Conservation (phyloP, 1,139 yeast species). For the Chernovozyma sophiae-reginae region DNA sequence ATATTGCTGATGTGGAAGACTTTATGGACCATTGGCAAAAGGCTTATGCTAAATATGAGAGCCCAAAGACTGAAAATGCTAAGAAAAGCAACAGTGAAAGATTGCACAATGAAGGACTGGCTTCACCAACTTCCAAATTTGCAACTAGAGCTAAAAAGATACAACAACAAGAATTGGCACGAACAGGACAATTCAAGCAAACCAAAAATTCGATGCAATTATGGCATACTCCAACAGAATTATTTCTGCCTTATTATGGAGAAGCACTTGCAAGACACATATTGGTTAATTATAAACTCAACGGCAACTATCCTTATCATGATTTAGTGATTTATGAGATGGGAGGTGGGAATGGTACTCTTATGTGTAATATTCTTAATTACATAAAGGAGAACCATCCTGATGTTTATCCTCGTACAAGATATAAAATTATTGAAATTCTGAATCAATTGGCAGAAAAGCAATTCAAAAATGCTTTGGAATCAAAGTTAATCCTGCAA, state of each 20-base stretch:
- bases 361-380: constrained; percentile 74
- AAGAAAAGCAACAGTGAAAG: constrained; percentile 8
- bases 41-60: constrained; percentile 59
- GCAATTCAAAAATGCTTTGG: constrained; percentile 44
- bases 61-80: constrained; percentile 14
- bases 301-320: constrained; percentile 55
- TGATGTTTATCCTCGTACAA: constrained; percentile 63
- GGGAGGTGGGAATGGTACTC: constrained; percentile 90
- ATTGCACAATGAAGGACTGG: constrained; percentile 3
- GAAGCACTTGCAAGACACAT: constrained; percentile 77
- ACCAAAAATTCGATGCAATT: constrained; percentile 53
- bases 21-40: constrained; percentile 66
- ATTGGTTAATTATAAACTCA: constrained; percentile 62
- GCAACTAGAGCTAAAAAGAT: constrained; percentile 33
- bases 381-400: constrained; percentile 63
- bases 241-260: constrained; percentile 80
- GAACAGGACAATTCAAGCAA: constrained; percentile 12
- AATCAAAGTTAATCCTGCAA: constrained; percentile 29
- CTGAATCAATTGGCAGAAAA: constrained; percentile 63
- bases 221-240: constrained; percentile 90
- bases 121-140: constrained; percentile 9
- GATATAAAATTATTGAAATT: constrained; percentile 75
- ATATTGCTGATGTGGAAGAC: constrained; percentile 61
- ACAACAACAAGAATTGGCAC: constrained; percentile 24
- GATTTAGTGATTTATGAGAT: constrained; percentile 76